A percentile compares a stretch with the other conserved stretches of the same genome.
phyloP scores from a whole-genome alignment of 441 rosid genomes.

The Lepidium campestre region DNA sequence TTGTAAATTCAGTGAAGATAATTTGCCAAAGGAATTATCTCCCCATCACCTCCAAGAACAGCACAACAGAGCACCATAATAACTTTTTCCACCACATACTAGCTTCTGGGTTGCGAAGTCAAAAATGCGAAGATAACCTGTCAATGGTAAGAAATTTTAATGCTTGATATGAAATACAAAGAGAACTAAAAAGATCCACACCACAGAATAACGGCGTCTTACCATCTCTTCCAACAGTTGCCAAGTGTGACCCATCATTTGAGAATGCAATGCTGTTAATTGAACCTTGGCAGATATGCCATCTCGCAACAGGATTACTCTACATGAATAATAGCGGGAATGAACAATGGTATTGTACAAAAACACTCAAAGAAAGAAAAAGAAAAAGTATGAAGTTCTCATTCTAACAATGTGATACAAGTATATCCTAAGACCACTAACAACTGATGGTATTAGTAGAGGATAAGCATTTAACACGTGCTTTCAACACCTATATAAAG shows the following conservation, averaged over 20 bases:
- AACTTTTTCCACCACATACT: conserved; percentile 89
- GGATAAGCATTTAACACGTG: background rate
- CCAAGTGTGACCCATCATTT: conserved; percentile 69
- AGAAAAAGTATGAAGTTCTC: background rate
- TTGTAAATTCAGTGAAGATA: conserved; percentile 32
- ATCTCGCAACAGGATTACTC: conserved; percentile 96
- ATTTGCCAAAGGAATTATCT: background rate
- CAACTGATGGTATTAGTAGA: conserved; percentile 2
- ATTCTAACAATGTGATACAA: background rate
- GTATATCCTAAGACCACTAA: background rate
- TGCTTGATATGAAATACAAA: conserved; percentile 7
- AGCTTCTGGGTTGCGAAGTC: conserved; percentile 85
- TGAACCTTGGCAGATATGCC: conserved; percentile 97
- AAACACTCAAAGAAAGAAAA: background rate
- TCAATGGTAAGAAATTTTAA: conserved; percentile 2
- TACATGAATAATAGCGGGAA: conserved; percentile 30
- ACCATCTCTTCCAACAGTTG: conserved; percentile 99
- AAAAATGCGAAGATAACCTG: conserved; percentile 66
- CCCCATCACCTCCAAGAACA: conserved; percentile 88
- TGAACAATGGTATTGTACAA: background rate
- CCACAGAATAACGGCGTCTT: background rate
- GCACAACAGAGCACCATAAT: conserved; percentile 87
- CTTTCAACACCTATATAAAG: background rate
- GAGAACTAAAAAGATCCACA: background rate
- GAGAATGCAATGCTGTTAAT: conserved; percentile 88